Evolutionary conservation across 164 flowering plant species (phyloP).

Genomic region (Macadamia tetraphylla): DNA sequence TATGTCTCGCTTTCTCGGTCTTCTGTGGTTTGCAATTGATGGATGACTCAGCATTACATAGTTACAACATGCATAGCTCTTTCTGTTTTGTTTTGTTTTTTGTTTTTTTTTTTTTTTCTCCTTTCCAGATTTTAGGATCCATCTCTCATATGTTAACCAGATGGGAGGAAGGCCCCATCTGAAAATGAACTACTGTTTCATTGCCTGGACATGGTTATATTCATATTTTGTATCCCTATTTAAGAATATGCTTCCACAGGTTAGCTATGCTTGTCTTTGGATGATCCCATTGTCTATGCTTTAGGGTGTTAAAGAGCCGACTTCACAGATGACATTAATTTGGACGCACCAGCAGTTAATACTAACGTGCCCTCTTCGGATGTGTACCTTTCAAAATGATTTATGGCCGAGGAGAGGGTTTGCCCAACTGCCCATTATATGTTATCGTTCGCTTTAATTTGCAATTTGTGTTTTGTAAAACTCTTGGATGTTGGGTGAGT

Average conservation of each 20-base stretch:
- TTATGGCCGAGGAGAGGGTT: background rate
- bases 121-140: conserved; percentile 12
- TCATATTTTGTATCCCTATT: conserved; percentile 18
- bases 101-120: too few relatives aligned
- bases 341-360: background rate
- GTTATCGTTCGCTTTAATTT: too few relatives aligned
- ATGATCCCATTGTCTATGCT: background rate
- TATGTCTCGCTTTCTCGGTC: conserved; percentile 15
- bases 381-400: background rate
- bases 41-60: background rate
- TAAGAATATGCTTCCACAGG: conserved; percentile 8
- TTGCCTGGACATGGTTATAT: conserved; percentile 10
- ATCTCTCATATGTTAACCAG: conserved; percentile 17
- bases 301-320: background rate
- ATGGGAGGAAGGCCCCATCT: conserved; percentile 12
- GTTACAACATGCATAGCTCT: conserved; percentile 10
- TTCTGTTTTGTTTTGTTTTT: background rate
- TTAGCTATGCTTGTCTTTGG: conserved; percentile 2
- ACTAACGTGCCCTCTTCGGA: too few relatives aligned
- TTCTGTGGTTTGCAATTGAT: conserved; percentile 25
- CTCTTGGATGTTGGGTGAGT: too few relatives aligned
- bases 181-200: background rate
- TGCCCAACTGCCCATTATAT: background rate
- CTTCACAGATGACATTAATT: too few relatives aligned
- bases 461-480: background rate